Evolutionary conservation across 305 asterid species (phyloP).

Genomic region (Fraxinus velutina): DNA sequence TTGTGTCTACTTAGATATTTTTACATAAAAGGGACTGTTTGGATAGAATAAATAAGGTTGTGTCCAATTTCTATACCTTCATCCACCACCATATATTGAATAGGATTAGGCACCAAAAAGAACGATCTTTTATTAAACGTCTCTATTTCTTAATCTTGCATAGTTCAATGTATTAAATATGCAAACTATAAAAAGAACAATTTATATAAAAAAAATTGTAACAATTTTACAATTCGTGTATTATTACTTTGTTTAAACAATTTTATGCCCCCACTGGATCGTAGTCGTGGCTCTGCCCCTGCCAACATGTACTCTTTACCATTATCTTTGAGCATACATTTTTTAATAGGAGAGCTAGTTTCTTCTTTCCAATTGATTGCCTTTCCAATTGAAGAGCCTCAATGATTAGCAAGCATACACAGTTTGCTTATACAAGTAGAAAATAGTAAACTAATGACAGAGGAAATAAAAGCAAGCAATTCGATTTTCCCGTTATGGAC

Average conservation of each 20-base stretch:
- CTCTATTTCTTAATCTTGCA: neutral
- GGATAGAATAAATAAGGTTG: neutral
- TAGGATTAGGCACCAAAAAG: neutral
- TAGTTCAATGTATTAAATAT: neutral
- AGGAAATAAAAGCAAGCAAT: neutral
- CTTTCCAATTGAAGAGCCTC: neutral
- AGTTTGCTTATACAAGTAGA: neutral
- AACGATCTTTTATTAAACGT: neutral
- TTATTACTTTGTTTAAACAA: neutral
- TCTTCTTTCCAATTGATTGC: neutral
- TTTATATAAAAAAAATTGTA: neutral
- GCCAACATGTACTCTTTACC: neutral
- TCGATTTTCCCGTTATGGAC: conserved; percentile 6
- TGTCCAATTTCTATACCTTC: neutral
- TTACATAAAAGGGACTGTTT: neutral
- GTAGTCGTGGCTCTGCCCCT: neutral
- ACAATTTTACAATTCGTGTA: neutral
- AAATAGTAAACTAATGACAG: neutral
- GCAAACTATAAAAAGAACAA: neutral
- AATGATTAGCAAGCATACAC: neutral
- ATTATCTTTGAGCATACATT: neutral
- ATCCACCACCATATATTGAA: neutral
- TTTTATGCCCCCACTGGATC: neutral
- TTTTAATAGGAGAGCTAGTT: neutral
- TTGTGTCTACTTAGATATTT: neutral